phyloP scores from a whole-genome alignment of 78 protist genomes.

The Protostelium mycophagum region DNA sequence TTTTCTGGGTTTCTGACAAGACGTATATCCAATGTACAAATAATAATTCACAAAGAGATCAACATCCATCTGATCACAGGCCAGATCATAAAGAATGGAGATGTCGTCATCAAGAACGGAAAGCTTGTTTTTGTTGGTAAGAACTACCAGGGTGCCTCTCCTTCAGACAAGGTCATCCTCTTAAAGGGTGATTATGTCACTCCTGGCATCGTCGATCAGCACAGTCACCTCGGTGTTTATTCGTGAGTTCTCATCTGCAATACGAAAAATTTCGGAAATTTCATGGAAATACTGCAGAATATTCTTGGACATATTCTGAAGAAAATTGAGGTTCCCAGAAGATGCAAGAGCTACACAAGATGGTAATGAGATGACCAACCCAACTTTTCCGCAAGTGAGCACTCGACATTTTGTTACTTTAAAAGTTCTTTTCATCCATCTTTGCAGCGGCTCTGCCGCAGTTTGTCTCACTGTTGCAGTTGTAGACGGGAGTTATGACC shows the following conservation, averaged over 20 bases:
- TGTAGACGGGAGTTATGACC: no score
- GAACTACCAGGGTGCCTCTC: not conserved
- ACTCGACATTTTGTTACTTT: no score
- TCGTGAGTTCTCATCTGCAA: not conserved
- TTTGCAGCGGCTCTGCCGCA: no score
- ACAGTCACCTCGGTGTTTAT: conserved; percentile 13
- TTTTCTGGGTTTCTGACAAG: no score
- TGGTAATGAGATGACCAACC: conserved; percentile 19
- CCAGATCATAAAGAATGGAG: not conserved
- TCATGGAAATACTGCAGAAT: no score
- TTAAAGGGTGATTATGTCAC: not conserved
- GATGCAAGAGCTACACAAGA: not conserved
- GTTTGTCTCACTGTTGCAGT: no score
- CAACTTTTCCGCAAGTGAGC: conserved; percentile 12
- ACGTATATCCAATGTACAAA: no score
- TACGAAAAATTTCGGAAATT: no score
- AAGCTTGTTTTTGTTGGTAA: not conserved
- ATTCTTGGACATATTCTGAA: not conserved
- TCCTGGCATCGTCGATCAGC: conserved; percentile 6
- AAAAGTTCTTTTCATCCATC: no score
- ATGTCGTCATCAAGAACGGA: not conserved
- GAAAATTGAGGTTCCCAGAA: conserved; percentile 9
- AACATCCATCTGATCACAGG: not conserved
- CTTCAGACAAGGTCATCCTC: not conserved
- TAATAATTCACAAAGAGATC: not conserved